Evolutionary conservation across 495 filamentous ascomycete species (phyloP).

Genomic region (Chlorociboria aeruginascens): DNA sequence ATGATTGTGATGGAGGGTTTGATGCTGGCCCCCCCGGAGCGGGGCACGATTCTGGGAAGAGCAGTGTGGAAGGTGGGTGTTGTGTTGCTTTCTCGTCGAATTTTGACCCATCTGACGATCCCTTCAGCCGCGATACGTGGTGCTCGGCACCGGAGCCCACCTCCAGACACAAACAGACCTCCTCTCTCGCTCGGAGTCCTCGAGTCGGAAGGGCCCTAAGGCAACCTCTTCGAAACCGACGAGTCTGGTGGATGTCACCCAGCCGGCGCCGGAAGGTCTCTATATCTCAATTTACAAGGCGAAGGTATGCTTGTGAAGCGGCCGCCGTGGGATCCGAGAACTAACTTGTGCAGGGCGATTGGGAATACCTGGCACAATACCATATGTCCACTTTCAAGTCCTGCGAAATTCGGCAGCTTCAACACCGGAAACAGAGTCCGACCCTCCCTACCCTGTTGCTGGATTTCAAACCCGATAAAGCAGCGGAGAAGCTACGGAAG

Average conservation of each 20-base stretch:
- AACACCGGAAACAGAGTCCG: conserved; percentile 42
- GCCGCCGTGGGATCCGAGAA: neutral
- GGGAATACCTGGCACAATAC: conserved; percentile 36
- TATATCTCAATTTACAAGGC: conserved; percentile 43
- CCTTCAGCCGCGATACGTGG: conserved; percentile 20
- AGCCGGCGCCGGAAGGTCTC: conserved; percentile 23
- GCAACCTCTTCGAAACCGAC: conserved; percentile 13
- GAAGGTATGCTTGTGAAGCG: conserved; percentile 26
- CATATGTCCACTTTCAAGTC: conserved; percentile 35
- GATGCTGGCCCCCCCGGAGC: conserved; percentile 41
- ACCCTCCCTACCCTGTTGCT: conserved; percentile 36
- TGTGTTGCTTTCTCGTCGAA: neutral
- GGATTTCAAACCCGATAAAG: conserved; percentile 36
- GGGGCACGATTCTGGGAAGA: conserved; percentile 41
- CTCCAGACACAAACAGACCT: conserved; percentile 11
- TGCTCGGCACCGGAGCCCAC: conserved; percentile 10
- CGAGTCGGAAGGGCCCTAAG: conserved; percentile 12
- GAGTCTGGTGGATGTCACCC: conserved; percentile 12
- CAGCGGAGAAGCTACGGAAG: conserved; percentile 39
- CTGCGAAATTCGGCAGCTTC: conserved; percentile 37
- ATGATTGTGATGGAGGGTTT: conserved; percentile 39
- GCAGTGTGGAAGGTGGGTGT: conserved; percentile 43
- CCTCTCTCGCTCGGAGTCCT: neutral
- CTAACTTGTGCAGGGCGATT: conserved; percentile 32
- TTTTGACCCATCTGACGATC: neutral